phyloP scores from a whole-genome alignment of 2,329 filamentous ascomycete species.

The Cercospora citrullina region DNA sequence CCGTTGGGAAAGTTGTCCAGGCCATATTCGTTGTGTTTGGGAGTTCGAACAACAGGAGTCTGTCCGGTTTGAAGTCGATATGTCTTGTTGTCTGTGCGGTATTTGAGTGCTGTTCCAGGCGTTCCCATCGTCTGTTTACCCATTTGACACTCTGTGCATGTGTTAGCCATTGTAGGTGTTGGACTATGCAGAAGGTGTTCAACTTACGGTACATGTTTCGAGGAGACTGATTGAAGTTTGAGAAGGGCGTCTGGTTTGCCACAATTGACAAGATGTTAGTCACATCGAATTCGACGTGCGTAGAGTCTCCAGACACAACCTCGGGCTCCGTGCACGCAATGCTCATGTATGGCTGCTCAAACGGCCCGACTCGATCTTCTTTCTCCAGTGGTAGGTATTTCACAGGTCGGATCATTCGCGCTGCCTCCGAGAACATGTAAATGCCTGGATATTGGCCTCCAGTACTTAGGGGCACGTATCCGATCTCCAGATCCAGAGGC shows the following conservation, averaged over 20 bases:
- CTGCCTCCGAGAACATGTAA: constrained; percentile 84
- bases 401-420: constrained; percentile 86
- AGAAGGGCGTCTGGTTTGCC: constrained; percentile 98
- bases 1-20: constrained; percentile 98
- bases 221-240: constrained; percentile 96
- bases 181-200: background rate
- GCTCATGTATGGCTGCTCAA: constrained; percentile 98
- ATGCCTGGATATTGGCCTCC: constrained; percentile 95
- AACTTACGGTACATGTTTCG: constrained; percentile 81
- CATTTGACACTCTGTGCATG: constrained; percentile 72
- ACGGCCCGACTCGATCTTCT: constrained; percentile 84
- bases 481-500: constrained; percentile 83
- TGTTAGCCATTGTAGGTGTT: background rate
- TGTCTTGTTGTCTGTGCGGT: constrained; percentile 95
- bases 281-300: constrained; percentile 89
- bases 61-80: constrained; percentile 95
- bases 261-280: constrained; percentile 97
- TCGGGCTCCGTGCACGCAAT: constrained; percentile 90
- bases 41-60: constrained; percentile 87
- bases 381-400: constrained; percentile 87
- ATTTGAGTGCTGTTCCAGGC: constrained; percentile 76
- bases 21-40: constrained; percentile 92
- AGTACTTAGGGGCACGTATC: constrained; percentile 81
- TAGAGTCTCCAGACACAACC: constrained; percentile 82
- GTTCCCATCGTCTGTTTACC: constrained; percentile 99